phyloP scores from a whole-genome alignment of 2,329 filamentous ascomycete genomes.

The Penicillium brevicompactum region DNA sequence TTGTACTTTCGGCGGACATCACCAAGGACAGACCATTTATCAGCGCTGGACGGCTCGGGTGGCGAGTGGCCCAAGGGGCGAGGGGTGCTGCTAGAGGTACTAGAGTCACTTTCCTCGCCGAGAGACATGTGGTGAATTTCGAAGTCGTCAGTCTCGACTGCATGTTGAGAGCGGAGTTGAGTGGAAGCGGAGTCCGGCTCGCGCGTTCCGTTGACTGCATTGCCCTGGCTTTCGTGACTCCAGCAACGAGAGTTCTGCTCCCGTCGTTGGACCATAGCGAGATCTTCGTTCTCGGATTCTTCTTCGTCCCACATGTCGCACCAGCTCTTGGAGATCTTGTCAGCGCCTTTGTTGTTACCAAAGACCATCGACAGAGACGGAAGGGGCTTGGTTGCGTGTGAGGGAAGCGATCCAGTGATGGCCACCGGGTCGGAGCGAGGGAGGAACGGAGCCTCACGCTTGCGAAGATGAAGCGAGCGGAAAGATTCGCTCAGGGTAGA shows the following conservation, averaged over 20 bases:
- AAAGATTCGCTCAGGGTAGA: constrained; percentile 81
- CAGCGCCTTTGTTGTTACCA: constrained; percentile 65
- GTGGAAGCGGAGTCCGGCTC: constrained; percentile 58
- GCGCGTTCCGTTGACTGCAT: constrained; percentile 54
- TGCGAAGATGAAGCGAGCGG: constrained; percentile 65
- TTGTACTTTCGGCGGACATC: constrained; percentile 74
- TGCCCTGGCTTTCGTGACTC: constrained; percentile 72
- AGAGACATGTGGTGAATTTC: constrained; percentile 45
- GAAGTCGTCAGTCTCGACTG: constrained; percentile 29
- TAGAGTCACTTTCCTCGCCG: constrained; percentile 65
- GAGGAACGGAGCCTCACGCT: constrained; percentile 46
- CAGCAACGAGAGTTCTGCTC: constrained; percentile 72
- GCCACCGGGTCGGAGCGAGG: constrained; percentile 65
- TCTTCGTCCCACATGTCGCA: constrained; percentile 98
- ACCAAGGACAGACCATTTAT: constrained; percentile 89
- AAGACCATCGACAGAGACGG: constrained; percentile 78
- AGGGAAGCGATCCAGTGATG: constrained; percentile 76
- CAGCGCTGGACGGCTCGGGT: constrained; percentile 55
- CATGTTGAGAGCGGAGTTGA: constrained; percentile 47
- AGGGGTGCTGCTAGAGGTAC: constrained; percentile 34
- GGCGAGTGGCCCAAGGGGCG: constrained; percentile 63
- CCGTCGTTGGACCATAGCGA: constrained; percentile 60
- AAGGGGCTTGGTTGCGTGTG: constrained; percentile 60
- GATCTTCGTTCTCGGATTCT: constrained; percentile 64
- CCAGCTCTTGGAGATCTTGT: constrained; percentile 95